Conservation (phyloP, 2,329 filamentous ascomycete species). For the Aspergillus eucalypticola region DNA sequence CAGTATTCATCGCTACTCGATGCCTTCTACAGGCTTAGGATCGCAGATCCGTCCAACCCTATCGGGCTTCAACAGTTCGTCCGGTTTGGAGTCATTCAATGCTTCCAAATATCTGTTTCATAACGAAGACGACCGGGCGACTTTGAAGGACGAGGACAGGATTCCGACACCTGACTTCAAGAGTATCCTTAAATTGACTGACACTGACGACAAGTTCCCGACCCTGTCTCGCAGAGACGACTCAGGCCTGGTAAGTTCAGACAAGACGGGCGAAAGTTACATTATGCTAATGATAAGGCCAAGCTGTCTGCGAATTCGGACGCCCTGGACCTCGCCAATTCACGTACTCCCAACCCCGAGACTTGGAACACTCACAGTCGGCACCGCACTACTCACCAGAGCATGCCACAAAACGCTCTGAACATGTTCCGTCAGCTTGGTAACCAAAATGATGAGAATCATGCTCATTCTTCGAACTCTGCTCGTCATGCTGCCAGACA, state of each 20-base stretch:
- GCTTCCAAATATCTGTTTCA: conserved; percentile 84
- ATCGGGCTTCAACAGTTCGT: conserved; percentile 29
- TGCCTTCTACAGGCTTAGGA: conserved; percentile 67
- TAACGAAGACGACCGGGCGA: conserved; percentile 68
- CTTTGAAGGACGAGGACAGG: conserved; percentile 48
- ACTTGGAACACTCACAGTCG: conserved; percentile 66
- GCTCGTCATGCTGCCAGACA: conserved; percentile 45
- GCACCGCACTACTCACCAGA: conserved; percentile 66
- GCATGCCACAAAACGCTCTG: conserved; percentile 57
- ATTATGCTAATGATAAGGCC: conserved; percentile 44
- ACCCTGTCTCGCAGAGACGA: conserved; percentile 58
- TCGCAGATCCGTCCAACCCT: conserved; percentile 34
- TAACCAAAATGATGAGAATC: conserved; percentile 32
- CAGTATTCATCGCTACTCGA: conserved; percentile 87
- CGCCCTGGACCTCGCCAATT: conserved; percentile 75
- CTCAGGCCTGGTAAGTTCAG: conserved; percentile 54
- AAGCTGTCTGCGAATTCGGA: conserved; percentile 79
- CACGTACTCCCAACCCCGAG: conserved; percentile 66
- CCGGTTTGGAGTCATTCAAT: conserved; percentile 77
- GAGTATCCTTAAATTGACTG: conserved; percentile 69
- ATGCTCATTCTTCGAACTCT: conserved; percentile 24
- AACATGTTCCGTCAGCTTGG: conserved; percentile 43
- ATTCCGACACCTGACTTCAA: conserved; percentile 66
- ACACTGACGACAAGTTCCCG: conserved; percentile 81
- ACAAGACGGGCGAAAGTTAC: background rate